A percentile compares a stretch with the other conserved stretches of the same genome.
Conservation (phyloP, 306 rosid genomes). For the Crotalaria pallida region DNA sequence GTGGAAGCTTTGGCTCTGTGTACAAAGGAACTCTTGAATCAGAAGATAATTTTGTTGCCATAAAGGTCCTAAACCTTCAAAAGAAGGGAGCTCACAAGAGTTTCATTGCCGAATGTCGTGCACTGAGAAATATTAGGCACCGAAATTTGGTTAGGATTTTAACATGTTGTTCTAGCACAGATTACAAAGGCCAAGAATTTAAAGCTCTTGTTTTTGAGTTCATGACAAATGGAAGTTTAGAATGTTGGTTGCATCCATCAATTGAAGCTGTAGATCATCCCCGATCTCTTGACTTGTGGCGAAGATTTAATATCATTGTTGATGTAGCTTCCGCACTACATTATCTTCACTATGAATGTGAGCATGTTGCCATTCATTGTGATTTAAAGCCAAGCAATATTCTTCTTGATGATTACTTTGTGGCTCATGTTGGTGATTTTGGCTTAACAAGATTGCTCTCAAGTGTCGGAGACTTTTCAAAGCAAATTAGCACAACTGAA, state of each 20-base stretch:
- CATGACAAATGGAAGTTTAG: no score
- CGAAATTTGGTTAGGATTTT: slow-evolving; percentile 19
- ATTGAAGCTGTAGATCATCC: not conserved
- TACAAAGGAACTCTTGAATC: no score
- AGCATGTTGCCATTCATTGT: slow-evolving; percentile 1
- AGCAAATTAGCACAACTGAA: slow-evolving; percentile 4
- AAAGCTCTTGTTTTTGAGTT: slow-evolving; percentile 28
- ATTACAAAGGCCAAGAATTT: slow-evolving; percentile 28
- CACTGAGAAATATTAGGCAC: slow-evolving; percentile 14
- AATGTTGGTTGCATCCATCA: slow-evolving; percentile 16
- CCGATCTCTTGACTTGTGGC: not conserved
- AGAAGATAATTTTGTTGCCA: no score
- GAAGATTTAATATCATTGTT: slow-evolving; percentile 15
- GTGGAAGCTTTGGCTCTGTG: slow-evolving; percentile 11
- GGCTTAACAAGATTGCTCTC: slow-evolving; percentile 24
- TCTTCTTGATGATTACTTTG: no score
- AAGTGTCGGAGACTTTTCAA: not conserved
- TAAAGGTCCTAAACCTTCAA: no score
- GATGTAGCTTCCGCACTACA: slow-evolving; percentile 21
- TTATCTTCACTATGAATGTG: slow-evolving; percentile 24
- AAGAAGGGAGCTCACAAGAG: no score
- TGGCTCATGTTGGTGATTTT: slow-evolving; percentile 30
- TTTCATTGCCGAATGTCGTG: slow-evolving; percentile 22
- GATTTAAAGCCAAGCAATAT: no score
- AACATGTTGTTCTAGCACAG: slow-evolving; percentile 25